Evolutionary conservation across 108 stramenopile species (phyloP), one percentile per base, ranked within the genome.

Genomic region (Aureococcus anophagefferens): DNA sequence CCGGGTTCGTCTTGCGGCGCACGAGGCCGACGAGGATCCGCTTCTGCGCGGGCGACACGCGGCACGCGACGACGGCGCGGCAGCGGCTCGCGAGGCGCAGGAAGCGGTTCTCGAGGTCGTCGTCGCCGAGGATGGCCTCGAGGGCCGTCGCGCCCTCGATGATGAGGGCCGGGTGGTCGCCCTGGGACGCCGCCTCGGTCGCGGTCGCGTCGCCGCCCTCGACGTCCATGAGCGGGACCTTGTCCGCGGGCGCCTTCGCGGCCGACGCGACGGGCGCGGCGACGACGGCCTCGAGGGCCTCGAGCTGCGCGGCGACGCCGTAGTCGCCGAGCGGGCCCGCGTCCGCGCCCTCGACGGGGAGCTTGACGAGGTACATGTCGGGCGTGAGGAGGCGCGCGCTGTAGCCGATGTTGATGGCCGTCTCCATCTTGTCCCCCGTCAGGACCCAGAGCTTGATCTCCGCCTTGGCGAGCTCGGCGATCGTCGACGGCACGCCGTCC

Each of bases 371-470:
- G 29, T 89, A 85, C 96, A 95, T 97, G 74, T 90, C 87, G 21
- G 90, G 85, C 15, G 89, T 89, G 62, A 98, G 81, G 35, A 98
- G 91, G 62, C 88, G 77, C 15, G 92, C 91, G 18, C 92, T 90
- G 78, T 93, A 94, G 28, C 93, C 98, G 51, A 99, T 99, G 78
- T 97, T 95, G 51, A 96, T 88, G 30, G 98, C 98, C 13, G 98
- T 99, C 74, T 97, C 98, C 36, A 91, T 74, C 73, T 99, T 99
- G 79, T 97, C 98, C 31, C 98, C 98, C 5, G 98, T 99, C 33
- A 99, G 88, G 31, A 99, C 92, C 94, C 95, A 97, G 15, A 99
- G 82, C 76, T 89, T 92, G 69, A 99, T 94, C 33, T 95, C 94
- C 32, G 96, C 98, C 46, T 86, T 84, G 68, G 77, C 88, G 17